A percentile compares a stretch with the other conserved stretches of the same genome.
These are phyloP conservation scores for Termitomyces heimii DNA, from an alignment of 768 basidiomycete genomes.

Conservation along the genomic window DNA sequence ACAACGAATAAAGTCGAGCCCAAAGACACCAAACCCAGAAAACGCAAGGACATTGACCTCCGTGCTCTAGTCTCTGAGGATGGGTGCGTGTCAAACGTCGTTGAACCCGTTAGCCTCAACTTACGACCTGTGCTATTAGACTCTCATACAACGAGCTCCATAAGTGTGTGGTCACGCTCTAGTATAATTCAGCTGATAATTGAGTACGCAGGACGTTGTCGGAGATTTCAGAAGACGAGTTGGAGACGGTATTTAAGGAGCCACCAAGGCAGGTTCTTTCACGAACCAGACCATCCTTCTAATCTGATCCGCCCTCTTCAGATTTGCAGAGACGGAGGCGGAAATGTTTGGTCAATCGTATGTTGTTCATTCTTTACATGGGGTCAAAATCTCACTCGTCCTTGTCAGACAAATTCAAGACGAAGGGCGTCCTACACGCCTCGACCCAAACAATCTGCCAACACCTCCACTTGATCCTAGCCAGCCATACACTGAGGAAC, in stretches of 20 bases:
- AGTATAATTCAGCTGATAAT: background rate
- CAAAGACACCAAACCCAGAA: background rate
- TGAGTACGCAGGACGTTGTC: background rate
- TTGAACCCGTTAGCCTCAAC: background rate
- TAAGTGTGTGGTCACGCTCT: background rate
- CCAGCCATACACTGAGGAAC: constrained; percentile 27
- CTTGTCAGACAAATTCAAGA: constrained; percentile 2
- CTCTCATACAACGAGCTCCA: constrained; percentile 1
- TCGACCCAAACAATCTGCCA: constrained; percentile 14
- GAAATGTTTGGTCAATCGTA: constrained; percentile 13
- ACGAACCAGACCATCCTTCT: background rate
- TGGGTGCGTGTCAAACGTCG: background rate
- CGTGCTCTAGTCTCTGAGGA: constrained; percentile 2
- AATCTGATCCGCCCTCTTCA: background rate
- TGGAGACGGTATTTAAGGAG: constrained; percentile 5
- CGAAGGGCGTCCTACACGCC: background rate
- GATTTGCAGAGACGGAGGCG: constrained; percentile 13
- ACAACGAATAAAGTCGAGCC: background rate
- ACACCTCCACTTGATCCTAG: constrained; percentile 10
- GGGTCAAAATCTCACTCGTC: background rate
- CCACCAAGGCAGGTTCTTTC: constrained; percentile 7
- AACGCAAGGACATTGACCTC: background rate
- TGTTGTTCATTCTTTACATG: no score
- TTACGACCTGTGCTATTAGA: background rate
- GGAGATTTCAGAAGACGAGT: constrained; percentile 7